A percentile compares a stretch with the other conserved stretches of the same genome.
Conservation (phyloP, 192 early-diverging fungal species). For the Coemansia sp. region DNA sequence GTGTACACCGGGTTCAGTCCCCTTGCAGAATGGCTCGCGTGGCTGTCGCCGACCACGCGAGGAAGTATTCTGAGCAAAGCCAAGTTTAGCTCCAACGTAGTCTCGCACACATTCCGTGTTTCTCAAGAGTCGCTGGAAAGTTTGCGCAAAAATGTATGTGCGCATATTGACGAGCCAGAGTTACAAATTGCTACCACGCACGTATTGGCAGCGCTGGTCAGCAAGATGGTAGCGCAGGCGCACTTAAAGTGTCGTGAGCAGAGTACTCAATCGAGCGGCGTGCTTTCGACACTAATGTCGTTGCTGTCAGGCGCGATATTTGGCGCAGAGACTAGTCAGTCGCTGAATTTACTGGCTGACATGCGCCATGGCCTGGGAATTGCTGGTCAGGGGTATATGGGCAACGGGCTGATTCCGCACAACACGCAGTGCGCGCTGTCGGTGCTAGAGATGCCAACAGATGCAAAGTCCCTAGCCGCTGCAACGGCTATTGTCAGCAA, state of each 20-base stretch:
- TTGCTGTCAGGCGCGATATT: not conserved
- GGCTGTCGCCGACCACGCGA: conserved; percentile 46
- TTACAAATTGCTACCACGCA: conserved; percentile 10
- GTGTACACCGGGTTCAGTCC: conserved; percentile 32
- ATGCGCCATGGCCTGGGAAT: conserved; percentile 37
- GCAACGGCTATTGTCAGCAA: conserved; percentile 10
- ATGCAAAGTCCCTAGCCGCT: conserved; percentile 15
- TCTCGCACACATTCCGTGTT: conserved; percentile 39
- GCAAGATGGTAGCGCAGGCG: conserved; percentile 40
- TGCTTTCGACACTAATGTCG: not conserved
- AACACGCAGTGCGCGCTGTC: conserved; percentile 29
- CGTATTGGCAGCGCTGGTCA: conserved; percentile 40
- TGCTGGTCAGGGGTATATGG: conserved; percentile 31
- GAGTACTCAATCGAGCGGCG: not conserved
- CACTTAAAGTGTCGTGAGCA: conserved; percentile 27
- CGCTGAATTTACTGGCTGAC: conserved; percentile 35
- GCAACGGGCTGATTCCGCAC: conserved; percentile 45
- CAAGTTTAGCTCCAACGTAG: conserved; percentile 24
- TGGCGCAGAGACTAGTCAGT: conserved; percentile 21
- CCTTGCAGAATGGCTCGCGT: conserved; percentile 45
- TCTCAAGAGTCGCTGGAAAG: conserved; percentile 11
- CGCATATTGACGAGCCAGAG: not conserved
- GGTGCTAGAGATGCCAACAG: conserved; percentile 27
- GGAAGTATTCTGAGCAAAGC: conserved; percentile 28
- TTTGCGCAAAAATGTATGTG: conserved; percentile 17